These are phyloP conservation scores for Diaporthe sp. DNA, from an alignment of 2,329 filamentous ascomycete species.

Conservation along the genomic window DNA sequence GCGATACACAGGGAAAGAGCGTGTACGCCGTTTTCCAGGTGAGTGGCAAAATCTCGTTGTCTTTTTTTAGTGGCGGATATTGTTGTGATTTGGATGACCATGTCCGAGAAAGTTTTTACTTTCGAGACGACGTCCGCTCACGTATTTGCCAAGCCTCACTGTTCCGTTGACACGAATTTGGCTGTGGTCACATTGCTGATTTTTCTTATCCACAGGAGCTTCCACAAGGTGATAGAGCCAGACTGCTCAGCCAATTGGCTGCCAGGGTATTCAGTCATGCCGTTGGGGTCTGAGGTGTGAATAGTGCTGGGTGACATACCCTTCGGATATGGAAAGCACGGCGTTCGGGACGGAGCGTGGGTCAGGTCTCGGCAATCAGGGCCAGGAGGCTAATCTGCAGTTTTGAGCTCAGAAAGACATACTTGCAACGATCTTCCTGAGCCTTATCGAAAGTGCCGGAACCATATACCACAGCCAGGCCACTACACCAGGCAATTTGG, in stretches of 20 bases:
- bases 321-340: conserved; percentile 30
- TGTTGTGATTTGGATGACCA: no score
- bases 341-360: conserved; percentile 35
- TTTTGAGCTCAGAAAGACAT: conserved; percentile 5
- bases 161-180: not conserved
- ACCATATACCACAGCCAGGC: not conserved
- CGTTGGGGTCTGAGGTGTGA: conserved; percentile 64
- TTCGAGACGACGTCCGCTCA: not conserved
- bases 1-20: conserved; percentile 93
- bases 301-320: not conserved
- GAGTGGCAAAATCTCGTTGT: conserved; percentile 45
- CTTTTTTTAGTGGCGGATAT: not conserved
- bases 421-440: not conserved
- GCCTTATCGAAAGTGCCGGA: not conserved
- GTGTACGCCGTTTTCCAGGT: conserved; percentile 90
- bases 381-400: not conserved
- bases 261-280: conserved; percentile 88
- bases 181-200: conserved; percentile 38
- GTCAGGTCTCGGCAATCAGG: not conserved
- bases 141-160: not conserved
- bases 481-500: not conserved
- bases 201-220: conserved; percentile 70
- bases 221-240: conserved; percentile 84
- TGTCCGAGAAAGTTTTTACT: not conserved
- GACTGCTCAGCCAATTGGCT: conserved; percentile 86